Percentiles rank a stretch among this genome's conserved stretches.
phyloP scores from a whole-genome alignment of 1,284 basidiomycete species.

The Naganishia sp. region DNA sequence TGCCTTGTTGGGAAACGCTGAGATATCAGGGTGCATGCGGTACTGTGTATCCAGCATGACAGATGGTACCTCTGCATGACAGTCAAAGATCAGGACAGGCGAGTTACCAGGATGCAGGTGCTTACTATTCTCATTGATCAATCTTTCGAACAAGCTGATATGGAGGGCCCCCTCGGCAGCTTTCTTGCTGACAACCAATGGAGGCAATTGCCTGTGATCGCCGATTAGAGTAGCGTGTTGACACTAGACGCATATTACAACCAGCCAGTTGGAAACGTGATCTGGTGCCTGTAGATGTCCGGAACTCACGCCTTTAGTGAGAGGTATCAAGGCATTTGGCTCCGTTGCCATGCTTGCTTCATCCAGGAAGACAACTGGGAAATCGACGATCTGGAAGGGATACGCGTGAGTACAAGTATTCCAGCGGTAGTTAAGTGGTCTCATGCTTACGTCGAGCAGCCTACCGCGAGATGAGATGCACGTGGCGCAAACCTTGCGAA shows the following conservation, averaged over 20 bases:
- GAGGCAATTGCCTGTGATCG: constrained; percentile 95
- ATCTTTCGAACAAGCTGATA: constrained; percentile 81
- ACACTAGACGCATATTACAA: constrained; percentile 57
- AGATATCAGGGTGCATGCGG: constrained; percentile 89
- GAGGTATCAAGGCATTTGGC: constrained; percentile 77
- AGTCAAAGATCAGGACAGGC: constrained; percentile 1
- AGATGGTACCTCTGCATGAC: constrained; percentile 57
- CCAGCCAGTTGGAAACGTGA: constrained; percentile 15
- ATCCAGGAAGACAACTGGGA: constrained; percentile 90
- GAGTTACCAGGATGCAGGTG: constrained; percentile 33
- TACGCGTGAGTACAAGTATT: background rate
- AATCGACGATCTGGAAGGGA: constrained; percentile 69
- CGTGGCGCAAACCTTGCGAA: constrained; percentile 72
- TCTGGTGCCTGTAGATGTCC: background rate
- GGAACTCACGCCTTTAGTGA: constrained; percentile 79
- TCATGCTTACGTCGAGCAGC: constrained; percentile 37
- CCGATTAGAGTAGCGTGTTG: constrained; percentile 85
- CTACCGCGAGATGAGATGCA: constrained; percentile 70
- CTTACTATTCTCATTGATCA: constrained; percentile 75
- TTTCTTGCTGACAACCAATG: constrained; percentile 74
- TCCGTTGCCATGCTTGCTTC: constrained; percentile 96
- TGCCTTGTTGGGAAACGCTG: constrained; percentile 76
- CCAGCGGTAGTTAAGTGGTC: background rate
- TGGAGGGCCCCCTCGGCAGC: constrained; percentile 71
- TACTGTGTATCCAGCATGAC: constrained; percentile 91